Percentiles rank a stretch among this genome's conserved stretches.
Evolutionary conservation across 805 yeast genomes (phyloP).

Genomic region (Jamesozyma piceae): DNA sequence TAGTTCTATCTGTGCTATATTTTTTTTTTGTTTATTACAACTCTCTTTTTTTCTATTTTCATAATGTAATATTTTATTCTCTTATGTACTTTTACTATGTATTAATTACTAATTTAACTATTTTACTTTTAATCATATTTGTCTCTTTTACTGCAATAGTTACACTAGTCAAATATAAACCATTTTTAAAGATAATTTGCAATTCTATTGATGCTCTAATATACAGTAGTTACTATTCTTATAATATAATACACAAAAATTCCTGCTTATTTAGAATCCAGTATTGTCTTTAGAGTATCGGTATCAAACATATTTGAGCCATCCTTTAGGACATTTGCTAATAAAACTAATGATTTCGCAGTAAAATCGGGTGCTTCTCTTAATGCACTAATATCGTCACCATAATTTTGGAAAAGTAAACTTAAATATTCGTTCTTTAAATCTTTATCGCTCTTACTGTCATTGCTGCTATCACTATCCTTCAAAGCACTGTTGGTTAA

Average conservation of each 20-base stretch:
- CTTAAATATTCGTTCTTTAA: conserved; percentile 41
- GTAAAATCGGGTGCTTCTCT: conserved; percentile 59
- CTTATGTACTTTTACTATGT: neutral
- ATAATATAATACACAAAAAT: neutral
- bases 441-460: conserved; percentile 1
- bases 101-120: neutral
- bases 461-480: neutral
- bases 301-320: conserved; percentile 52
- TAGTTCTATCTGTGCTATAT: no score
- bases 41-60: neutral
- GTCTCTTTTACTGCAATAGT: no score
- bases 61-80: neutral
- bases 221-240: neutral
- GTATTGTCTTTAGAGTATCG: conserved; percentile 34
- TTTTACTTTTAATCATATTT: neutral
- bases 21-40: neutral
- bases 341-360: conserved; percentile 43
- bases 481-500: neutral
- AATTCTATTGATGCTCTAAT: neutral
- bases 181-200: no score
- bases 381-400: conserved; percentile 50
- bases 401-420: conserved; percentile 48
- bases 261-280: conserved; percentile 15
- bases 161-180: no score
- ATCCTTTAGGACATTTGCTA: conserved; percentile 50